Conservation (phyloP, 768 basidiomycete species). For the Amanita pallidorosea region DNA sequence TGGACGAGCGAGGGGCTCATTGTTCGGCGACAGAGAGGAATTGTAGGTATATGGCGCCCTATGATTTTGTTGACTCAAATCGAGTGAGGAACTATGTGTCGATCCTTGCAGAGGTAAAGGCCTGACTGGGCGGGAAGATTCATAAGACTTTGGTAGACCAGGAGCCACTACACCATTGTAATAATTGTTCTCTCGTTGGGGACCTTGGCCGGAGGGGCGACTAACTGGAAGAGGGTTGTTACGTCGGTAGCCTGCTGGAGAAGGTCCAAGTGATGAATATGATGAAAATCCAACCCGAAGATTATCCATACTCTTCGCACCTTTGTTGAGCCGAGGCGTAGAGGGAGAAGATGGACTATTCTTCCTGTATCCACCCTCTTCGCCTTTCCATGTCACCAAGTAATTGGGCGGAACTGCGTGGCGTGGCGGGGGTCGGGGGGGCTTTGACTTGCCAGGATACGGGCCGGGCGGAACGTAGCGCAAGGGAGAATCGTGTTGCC, state of each 20-base stretch:
- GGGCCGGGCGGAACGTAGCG: slow-evolving; percentile 19
- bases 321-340: slow-evolving; percentile 21
- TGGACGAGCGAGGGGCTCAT: slow-evolving; percentile 53
- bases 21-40: slow-evolving; percentile 29
- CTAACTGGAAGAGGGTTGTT: slow-evolving; percentile 22
- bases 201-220: slow-evolving; percentile 9
- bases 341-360: slow-evolving; percentile 20
- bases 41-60: slow-evolving; percentile 12
- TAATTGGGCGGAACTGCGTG: slow-evolving; percentile 32
- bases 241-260: slow-evolving; percentile 23
- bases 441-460: slow-evolving; percentile 19
- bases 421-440: slow-evolving; percentile 24
- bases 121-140: slow-evolving; percentile 24
- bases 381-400: slow-evolving; percentile 42
- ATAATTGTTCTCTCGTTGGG: slow-evolving; percentile 1
- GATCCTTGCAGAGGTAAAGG: slow-evolving; percentile 34
- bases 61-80: slow-evolving; percentile 18
- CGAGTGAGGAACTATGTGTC: slow-evolving; percentile 20
- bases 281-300: slow-evolving; percentile 26
- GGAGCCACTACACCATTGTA: slow-evolving; percentile 7
- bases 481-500: slow-evolving; percentile 19
- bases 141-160: slow-evolving; percentile 33
- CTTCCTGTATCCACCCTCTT: slow-evolving; percentile 28
- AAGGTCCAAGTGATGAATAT: slow-evolving; percentile 10
- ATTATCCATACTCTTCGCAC: slow-evolving; percentile 52